A percentile compares a stretch with the other conserved stretches of the same genome.
Evolutionary conservation across 192 early-diverging fungal genomes (phyloP).

Genomic region (Backusella tarrabulga): DNA sequence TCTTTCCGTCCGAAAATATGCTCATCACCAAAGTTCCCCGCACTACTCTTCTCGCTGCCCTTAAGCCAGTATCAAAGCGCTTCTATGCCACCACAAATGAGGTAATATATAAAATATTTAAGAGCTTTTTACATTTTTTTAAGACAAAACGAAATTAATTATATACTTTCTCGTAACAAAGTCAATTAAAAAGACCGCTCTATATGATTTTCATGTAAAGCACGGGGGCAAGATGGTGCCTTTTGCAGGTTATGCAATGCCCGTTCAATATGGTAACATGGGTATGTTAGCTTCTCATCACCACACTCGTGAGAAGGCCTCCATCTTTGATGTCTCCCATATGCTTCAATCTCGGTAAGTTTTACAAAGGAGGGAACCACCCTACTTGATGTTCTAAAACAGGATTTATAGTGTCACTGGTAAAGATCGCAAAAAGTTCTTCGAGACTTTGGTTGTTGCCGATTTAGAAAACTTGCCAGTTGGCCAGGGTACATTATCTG

Average conservation of each 20-base stretch:
- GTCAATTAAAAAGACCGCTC: conserved; percentile 69
- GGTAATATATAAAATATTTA: conserved; percentile 3
- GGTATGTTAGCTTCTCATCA: conserved; percentile 90
- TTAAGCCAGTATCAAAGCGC: not conserved
- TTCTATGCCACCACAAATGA: conserved; percentile 15
- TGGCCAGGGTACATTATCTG: conserved; percentile 79
- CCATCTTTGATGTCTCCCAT: conserved; percentile 97
- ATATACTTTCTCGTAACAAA: not conserved
- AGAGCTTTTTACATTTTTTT: not conserved
- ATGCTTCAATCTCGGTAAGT: conserved; percentile 91
- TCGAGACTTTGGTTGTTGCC: conserved; percentile 86
- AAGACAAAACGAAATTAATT: not conserved
- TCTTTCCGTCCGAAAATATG: not conserved
- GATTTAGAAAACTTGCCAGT: conserved; percentile 81
- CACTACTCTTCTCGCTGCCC: not conserved
- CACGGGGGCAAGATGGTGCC: conserved; percentile 96
- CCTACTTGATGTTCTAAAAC: not conserved
- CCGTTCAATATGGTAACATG: conserved; percentile 82
- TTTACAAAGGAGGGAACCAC: not conserved
- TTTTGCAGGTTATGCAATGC: conserved; percentile 98
- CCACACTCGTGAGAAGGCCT: conserved; percentile 85
- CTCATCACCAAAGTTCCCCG: conserved; percentile 7
- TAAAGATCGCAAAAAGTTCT: conserved; percentile 82
- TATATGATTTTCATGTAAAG: conserved; percentile 90
- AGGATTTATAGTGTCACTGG: conserved; percentile 64